These are phyloP conservation scores for Aspergillus asperescens DNA, from an alignment of 495 filamentous ascomycete species.

Conservation along the genomic window DNA sequence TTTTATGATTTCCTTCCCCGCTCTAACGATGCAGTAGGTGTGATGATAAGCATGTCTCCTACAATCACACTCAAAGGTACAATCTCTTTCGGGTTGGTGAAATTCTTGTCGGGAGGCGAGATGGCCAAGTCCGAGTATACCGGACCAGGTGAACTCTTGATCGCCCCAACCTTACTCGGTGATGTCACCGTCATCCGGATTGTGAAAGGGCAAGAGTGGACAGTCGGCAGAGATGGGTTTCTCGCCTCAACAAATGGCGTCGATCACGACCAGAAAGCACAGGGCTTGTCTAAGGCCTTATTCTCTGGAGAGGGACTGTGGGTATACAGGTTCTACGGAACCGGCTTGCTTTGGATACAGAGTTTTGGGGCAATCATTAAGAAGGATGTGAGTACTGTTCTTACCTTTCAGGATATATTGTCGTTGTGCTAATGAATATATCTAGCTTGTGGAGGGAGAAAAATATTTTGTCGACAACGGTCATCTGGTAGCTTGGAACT, in stretches of 20 bases:
- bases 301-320: slow-evolving; percentile 92
- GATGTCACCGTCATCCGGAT: slow-evolving; percentile 81
- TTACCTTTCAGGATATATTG: neutral
- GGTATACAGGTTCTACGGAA: slow-evolving; percentile 78
- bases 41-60: slow-evolving; percentile 93
- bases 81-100: slow-evolving; percentile 79
- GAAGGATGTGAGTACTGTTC: slow-evolving; percentile 62
- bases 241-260: slow-evolving; percentile 73
- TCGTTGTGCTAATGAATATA: neutral
- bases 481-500: slow-evolving; percentile 96
- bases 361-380: slow-evolving; percentile 93
- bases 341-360: slow-evolving; percentile 78
- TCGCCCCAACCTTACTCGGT: slow-evolving; percentile 74
- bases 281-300: slow-evolving; percentile 84
- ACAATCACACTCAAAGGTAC: slow-evolving; percentile 75
- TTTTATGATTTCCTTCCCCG: too few species aligned
- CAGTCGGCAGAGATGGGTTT: slow-evolving; percentile 74
- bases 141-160: slow-evolving; percentile 83
- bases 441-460: slow-evolving; percentile 67
- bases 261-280: slow-evolving; percentile 75
- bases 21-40: slow-evolving; percentile 41
- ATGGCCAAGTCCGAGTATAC: slow-evolving; percentile 77
- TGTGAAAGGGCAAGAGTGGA: slow-evolving; percentile 63
- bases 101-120: slow-evolving; percentile 75
- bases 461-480: slow-evolving; percentile 93